Evolutionary conservation across 345 rosid species (phyloP), one percentile per base, ranked within the genome.

Genomic region (Balakata baccata): DNA sequence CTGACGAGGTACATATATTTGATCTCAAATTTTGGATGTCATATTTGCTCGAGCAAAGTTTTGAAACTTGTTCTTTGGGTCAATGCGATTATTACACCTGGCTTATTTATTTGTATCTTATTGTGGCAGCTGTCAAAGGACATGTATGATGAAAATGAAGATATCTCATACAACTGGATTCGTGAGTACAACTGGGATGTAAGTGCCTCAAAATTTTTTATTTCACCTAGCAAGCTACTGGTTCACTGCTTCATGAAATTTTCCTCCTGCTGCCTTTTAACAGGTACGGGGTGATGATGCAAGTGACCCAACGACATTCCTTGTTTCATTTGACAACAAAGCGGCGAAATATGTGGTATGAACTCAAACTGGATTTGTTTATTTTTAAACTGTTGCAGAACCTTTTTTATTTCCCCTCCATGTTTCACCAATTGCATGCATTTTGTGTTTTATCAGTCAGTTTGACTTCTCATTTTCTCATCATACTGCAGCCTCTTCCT

Each of bases 121-220:
- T 81, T 75, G 60, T 84, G 76, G 72, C 89, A 95, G 99, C 73
- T 92, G 51, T 86, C 87, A 0, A 95, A 89, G 88, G 97, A 93
- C 76, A 86, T 90, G 58, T 82, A 78, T 71, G 94, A 95, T 75
- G 97, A 83, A 78, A 81, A 77, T 43, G 97, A 92, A 80, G 99
- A 95, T 60, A 84, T 85, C 76, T 84, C 86, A 11, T 95, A 91
- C 81, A 81, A 92, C 62, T 95, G 99, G 99, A 75, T 93, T 77
- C 90, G 99, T 3, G 98, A 91, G 79, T 95, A 95, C 84, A 70
- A 87, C 46, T 95, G 99, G 99, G 90, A 91, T 86, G 99, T 95
- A 90, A 53, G 99, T 89, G 62, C 63, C 43, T 5, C 71, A 11
- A 13, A 59, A 38, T 70, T 78, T 64, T 51, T 50, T 8, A 22